Evolutionary conservation across 768 basidiomycete species (phyloP).

Genomic region (Trametes punicea): DNA sequence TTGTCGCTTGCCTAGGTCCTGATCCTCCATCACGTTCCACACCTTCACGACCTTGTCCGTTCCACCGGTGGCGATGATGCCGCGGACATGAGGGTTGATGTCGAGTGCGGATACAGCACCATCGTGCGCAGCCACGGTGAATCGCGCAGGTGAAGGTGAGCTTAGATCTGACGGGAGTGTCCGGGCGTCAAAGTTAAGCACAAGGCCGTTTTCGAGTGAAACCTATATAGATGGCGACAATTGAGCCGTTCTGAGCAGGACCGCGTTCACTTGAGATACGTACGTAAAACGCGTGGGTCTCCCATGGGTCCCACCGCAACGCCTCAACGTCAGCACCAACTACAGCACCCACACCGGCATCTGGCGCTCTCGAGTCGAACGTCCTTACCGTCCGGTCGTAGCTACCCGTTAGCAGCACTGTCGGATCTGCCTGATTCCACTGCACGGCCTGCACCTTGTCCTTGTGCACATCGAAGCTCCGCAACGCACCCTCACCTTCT

Average conservation of each 20-base stretch:
- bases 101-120: slow-evolving; percentile 87
- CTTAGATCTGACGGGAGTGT: slow-evolving; percentile 70
- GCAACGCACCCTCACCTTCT: slow-evolving; percentile 60
- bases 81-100: slow-evolving; percentile 84
- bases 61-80: slow-evolving; percentile 91
- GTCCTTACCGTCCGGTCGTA: slow-evolving; percentile 94
- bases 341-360: slow-evolving; percentile 76
- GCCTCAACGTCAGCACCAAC: slow-evolving; percentile 94
- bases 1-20: slow-evolving; percentile 56
- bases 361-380: slow-evolving; percentile 87
- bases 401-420: slow-evolving; percentile 87
- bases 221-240: slow-evolving; percentile 48
- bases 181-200: slow-evolving; percentile 89
- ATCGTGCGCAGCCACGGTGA: slow-evolving; percentile 92
- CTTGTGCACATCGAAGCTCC: slow-evolving; percentile 82
- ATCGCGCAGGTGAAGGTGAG: slow-evolving; percentile 64
- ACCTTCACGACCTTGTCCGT: slow-evolving; percentile 94
- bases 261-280: slow-evolving; percentile 31
- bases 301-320: slow-evolving; percentile 95
- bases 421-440: slow-evolving; percentile 89
- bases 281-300: slow-evolving; percentile 82
- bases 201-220: slow-evolving; percentile 90
- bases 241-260: not conserved
- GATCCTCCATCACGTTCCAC: slow-evolving; percentile 83
- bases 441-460: slow-evolving; percentile 97